Conservation (phyloP, 805 yeast genomes). For the Saitoella complicata region DNA sequence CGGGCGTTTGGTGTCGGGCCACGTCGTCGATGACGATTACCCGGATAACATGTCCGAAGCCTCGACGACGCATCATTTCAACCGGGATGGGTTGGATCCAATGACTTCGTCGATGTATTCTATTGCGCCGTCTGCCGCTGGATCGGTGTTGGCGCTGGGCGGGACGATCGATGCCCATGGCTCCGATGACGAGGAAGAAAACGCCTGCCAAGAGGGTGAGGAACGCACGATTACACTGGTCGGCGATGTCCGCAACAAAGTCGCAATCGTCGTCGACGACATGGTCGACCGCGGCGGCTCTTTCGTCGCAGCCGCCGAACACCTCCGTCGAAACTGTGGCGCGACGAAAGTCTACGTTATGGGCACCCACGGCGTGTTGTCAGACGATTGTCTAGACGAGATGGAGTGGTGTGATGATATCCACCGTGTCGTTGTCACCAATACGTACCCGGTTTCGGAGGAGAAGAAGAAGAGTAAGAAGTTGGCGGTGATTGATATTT, state of each 20-base stretch:
- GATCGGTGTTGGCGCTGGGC: slow-evolving; percentile 44
- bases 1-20: slow-evolving; percentile 92
- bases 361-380: slow-evolving; percentile 92
- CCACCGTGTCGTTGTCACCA: slow-evolving; percentile 63
- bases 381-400: slow-evolving; percentile 69
- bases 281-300: slow-evolving; percentile 92
- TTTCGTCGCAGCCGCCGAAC: slow-evolving; percentile 96
- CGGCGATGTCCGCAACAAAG: slow-evolving; percentile 83
- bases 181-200: slow-evolving; percentile 77
- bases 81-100: background rate
- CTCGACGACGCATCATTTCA: too few relatives aligned
- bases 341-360: slow-evolving; percentile 79
- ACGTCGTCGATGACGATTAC: slow-evolving; percentile 81
- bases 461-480: slow-evolving; percentile 42
- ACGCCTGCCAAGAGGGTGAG: slow-evolving; percentile 39
- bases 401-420: slow-evolving; percentile 66
- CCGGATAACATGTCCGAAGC: background rate
- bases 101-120: slow-evolving; percentile 1
- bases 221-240: slow-evolving; percentile 61
- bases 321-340: slow-evolving; percentile 87
- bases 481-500: slow-evolving; percentile 76
- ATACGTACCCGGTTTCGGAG: slow-evolving; percentile 78
- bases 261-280: slow-evolving; percentile 90
- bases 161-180: slow-evolving; percentile 59
- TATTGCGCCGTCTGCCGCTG: slow-evolving; percentile 11